These are phyloP conservation scores for Blastobotrys proliferans DNA, from an alignment of 1,139 yeast species.

Conservation along the genomic window DNA sequence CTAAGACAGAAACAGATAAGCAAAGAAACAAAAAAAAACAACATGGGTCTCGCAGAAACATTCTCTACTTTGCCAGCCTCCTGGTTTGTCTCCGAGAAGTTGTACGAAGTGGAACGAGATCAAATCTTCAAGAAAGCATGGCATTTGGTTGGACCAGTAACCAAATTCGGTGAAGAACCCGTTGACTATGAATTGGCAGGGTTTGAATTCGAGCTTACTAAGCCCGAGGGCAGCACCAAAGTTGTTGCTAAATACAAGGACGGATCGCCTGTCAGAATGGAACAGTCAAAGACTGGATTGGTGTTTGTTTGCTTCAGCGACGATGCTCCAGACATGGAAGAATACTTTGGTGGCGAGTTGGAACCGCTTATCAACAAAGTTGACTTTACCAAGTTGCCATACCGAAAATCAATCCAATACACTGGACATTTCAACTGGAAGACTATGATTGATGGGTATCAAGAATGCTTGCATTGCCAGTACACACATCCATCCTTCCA, in stretches of 20 bases:
- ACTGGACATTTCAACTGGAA: conserved; percentile 15
- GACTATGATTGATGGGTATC: conserved; percentile 15
- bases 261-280: conserved; percentile 6
- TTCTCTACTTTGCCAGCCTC: conserved; percentile 12
- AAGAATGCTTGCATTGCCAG: conserved; percentile 13
- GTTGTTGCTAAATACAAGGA: conserved; percentile 1
- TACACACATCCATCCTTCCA: conserved; percentile 12
- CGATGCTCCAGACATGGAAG: conserved; percentile 12
- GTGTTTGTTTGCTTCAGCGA: conserved; percentile 12
- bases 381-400: conserved; percentile 13
- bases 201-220: conserved; percentile 4
- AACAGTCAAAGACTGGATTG: conserved; percentile 11
- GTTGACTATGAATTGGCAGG: conserved; percentile 13
- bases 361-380: conserved; percentile 12
- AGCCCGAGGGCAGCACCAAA: not conserved
- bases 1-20: too few relatives aligned
- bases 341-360: conserved; percentile 12
- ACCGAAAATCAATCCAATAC: conserved; percentile 11
- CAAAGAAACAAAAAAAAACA: not conserved
- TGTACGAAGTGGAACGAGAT: conserved; percentile 10
- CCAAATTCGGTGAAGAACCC: conserved; percentile 11
- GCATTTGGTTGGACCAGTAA: conserved; percentile 14
- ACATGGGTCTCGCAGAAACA: conserved; percentile 5
- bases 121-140: conserved; percentile 10
- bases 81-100: conserved; percentile 12